Conservation (phyloP, 2,329 filamentous ascomycete genomes). For the Diaporthe velutina region DNA sequence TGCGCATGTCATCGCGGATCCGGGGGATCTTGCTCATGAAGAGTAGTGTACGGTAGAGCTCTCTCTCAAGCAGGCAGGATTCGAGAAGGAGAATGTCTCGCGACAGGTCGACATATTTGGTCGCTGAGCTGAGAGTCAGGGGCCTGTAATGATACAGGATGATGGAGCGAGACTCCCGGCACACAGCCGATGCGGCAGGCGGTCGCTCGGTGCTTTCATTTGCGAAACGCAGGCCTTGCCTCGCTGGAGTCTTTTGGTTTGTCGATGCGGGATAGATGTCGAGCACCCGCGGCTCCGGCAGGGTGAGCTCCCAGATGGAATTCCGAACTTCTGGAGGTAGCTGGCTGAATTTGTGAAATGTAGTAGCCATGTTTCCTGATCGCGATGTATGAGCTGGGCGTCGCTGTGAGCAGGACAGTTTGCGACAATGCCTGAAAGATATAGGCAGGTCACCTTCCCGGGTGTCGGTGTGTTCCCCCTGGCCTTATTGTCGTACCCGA, state of each 20-base stretch:
- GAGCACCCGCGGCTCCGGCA: constrained; percentile 60
- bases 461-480: not conserved
- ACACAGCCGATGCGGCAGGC: constrained; percentile 58
- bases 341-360: constrained; percentile 47
- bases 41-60: constrained; percentile 59
- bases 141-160: constrained; percentile 59
- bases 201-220: constrained; percentile 60
- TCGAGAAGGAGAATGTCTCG: constrained; percentile 62
- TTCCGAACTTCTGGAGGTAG: constrained; percentile 60
- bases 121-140: constrained; percentile 58
- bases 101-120: constrained; percentile 60
- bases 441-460: constrained; percentile 7
- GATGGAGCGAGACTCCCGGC: constrained; percentile 58
- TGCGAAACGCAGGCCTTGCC: constrained; percentile 60
- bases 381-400: constrained; percentile 33
- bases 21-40: constrained; percentile 61
- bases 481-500: not conserved
- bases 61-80: constrained; percentile 61
- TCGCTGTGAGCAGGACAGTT: constrained; percentile 43
- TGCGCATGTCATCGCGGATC: constrained; percentile 55
- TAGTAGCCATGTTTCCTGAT: constrained; percentile 40
- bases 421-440: not conserved
- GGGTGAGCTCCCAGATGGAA: constrained; percentile 60
- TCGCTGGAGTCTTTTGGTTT: constrained; percentile 53
- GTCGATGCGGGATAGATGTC: constrained; percentile 61